Conservation (phyloP, 495 filamentous ascomycete species). For the Penicillium parvum region DNA sequence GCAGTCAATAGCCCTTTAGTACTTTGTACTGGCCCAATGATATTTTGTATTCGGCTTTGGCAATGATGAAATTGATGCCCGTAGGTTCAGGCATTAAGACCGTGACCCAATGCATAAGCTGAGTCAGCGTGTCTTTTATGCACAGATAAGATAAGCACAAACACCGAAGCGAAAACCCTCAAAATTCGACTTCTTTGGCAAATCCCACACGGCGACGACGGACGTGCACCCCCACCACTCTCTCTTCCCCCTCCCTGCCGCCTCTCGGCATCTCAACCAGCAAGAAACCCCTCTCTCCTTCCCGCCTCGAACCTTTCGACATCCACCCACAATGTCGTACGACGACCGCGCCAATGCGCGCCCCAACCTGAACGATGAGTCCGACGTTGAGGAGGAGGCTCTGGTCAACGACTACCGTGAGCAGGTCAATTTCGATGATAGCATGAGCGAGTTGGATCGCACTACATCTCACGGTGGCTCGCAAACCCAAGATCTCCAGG, state of each 20-base stretch:
- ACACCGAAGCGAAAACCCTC: conserved; percentile 50
- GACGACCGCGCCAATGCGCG: conserved; percentile 49
- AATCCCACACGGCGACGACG: conserved; percentile 46
- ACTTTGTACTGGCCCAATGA: too few species aligned
- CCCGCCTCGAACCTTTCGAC: conserved; percentile 14
- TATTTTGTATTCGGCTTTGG: too few species aligned
- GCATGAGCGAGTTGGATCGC: conserved; percentile 71
- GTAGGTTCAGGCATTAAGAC: background rate
- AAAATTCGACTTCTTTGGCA: conserved; percentile 45
- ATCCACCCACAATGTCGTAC: conserved; percentile 42
- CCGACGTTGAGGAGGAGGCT: conserved; percentile 90
- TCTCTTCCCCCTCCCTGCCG: conserved; percentile 19
- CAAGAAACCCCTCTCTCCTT: conserved; percentile 3
- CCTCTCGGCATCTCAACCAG: conserved; percentile 21
- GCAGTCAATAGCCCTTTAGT: too few species aligned
- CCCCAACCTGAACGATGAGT: conserved; percentile 66
- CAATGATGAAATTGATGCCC: background rate
- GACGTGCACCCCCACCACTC: conserved; percentile 28
- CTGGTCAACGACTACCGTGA: conserved; percentile 91
- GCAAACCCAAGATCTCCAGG: conserved; percentile 77
- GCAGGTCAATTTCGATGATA: conserved; percentile 87
- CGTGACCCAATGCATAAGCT: conserved; percentile 20
- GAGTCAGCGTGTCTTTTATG: conserved; percentile 35
- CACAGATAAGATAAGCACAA: conserved; percentile 50
- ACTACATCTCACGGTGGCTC: conserved; percentile 49